A percentile compares a stretch with the other conserved stretches of the same genome.
phyloP scores from a whole-genome alignment of 106 monocot species.

The Dioscorea dumetorum region DNA sequence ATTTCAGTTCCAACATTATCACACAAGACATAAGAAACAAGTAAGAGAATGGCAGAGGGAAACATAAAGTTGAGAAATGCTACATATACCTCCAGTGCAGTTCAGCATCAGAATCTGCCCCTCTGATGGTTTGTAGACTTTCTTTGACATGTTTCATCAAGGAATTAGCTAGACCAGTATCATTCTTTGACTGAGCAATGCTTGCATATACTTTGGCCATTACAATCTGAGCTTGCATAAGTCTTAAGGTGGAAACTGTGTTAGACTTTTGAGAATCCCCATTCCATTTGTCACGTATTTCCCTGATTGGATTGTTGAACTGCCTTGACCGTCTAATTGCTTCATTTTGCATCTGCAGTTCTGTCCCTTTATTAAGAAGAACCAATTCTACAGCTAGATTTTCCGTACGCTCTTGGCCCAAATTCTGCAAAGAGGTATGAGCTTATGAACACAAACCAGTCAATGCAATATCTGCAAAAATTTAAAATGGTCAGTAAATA shows the following conservation, averaged over 20 bases:
- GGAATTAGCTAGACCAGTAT: constrained; percentile 31
- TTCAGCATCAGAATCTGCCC: too few relatives aligned
- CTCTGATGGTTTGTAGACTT: not conserved
- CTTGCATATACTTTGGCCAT: constrained; percentile 77
- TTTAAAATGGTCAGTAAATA: too few relatives aligned
- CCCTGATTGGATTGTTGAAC: constrained; percentile 25
- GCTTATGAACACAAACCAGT: too few relatives aligned
- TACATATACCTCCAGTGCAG: too few relatives aligned
- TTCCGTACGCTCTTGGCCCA: constrained; percentile 45
- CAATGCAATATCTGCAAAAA: too few relatives aligned
- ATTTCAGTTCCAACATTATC: too few relatives aligned
- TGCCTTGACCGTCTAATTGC: constrained; percentile 44
- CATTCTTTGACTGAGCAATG: constrained; percentile 42
- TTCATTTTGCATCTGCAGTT: constrained; percentile 30
- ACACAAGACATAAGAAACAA: too few relatives aligned
- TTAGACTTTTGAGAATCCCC: constrained; percentile 32
- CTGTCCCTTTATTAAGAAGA: constrained; percentile 43
- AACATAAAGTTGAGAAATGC: too few relatives aligned
- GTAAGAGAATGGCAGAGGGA: too few relatives aligned
- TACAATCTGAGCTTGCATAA: constrained; percentile 74
- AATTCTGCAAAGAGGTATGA: constrained; percentile 13
- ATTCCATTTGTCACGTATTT: constrained; percentile 53
- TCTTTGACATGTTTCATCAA: constrained; percentile 46
- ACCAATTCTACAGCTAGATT: constrained; percentile 32
- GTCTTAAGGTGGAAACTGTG: constrained; percentile 47